These are phyloP conservation scores for Leishmania braziliensis DNA, from an alignment of 208 protist species.

Conservation along the genomic window DNA sequence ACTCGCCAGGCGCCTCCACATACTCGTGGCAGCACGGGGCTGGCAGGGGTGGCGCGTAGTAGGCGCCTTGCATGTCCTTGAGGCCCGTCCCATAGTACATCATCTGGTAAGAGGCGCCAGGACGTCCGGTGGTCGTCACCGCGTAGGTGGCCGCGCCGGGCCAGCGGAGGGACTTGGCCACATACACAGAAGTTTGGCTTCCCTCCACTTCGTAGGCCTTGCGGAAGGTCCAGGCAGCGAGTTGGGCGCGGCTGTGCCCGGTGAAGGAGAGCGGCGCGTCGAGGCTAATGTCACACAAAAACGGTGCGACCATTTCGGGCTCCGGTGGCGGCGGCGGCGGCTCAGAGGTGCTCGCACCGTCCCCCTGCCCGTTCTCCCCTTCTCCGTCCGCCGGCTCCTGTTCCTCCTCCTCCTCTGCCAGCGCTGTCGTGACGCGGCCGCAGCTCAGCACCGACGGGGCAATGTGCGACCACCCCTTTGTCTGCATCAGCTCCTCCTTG, in stretches of 20 bases:
- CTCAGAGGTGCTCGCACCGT: slow-evolving; percentile 15
- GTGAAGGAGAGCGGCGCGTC: slow-evolving; percentile 74
- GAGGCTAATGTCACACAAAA: slow-evolving; percentile 75
- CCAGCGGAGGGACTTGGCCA: slow-evolving; percentile 84
- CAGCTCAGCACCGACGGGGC: slow-evolving; percentile 72
- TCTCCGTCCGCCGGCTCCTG: slow-evolving; percentile 14
- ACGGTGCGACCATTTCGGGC: slow-evolving; percentile 85
- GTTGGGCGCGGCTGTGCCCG: slow-evolving; percentile 72
- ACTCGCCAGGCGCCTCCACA: slow-evolving; percentile 52
- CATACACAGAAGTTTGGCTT: slow-evolving; percentile 64
- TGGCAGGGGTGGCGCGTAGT: slow-evolving; percentile 76
- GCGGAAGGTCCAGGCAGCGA: slow-evolving; percentile 88
- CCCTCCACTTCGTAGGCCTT: slow-evolving; percentile 82
- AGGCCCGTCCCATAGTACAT: slow-evolving; percentile 88
- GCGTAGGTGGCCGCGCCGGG: slow-evolving; percentile 88
- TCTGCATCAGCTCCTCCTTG: slow-evolving; percentile 87
- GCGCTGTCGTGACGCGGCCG: slow-evolving; percentile 58
- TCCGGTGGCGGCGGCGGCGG: slow-evolving; percentile 30
- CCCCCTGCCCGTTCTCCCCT: slow-evolving; percentile 22
- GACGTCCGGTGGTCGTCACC: slow-evolving; percentile 58
- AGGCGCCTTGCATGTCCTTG: slow-evolving; percentile 69
- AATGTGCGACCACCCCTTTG: slow-evolving; percentile 91
- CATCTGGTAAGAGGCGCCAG: slow-evolving; percentile 74
- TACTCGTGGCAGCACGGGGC: slow-evolving; percentile 76
- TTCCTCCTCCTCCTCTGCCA: slow-evolving; percentile 33